A percentile compares a stretch with the other conserved stretches of the same genome.
These are phyloP conservation scores for Phytophthora fragariae DNA, from an alignment of 352 stramenopile genomes.

Conservation along the genomic window DNA sequence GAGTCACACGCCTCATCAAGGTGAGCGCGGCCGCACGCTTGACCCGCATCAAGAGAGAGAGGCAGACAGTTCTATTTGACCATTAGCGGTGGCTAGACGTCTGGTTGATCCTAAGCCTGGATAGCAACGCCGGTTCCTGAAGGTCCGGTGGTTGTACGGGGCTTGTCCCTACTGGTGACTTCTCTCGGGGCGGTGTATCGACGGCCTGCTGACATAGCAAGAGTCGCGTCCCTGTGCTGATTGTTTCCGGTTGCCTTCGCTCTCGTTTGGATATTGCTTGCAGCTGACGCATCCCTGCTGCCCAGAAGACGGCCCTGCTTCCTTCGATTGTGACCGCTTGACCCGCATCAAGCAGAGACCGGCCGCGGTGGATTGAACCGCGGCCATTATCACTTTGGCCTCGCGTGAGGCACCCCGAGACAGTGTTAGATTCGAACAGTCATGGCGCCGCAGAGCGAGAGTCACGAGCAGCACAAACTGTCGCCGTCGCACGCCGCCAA, in stretches of 20 bases:
- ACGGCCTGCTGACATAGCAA: background rate
- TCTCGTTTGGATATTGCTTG: background rate
- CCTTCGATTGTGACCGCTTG: background rate
- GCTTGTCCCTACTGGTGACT: background rate
- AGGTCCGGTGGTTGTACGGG: background rate
- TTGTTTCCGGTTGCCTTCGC: background rate
- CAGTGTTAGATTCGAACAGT: background rate
- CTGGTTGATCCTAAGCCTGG: background rate
- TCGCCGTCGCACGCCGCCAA: slow-evolving; percentile 10
- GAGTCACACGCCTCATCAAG: slow-evolving; percentile 37
- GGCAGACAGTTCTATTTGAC: slow-evolving; percentile 1
- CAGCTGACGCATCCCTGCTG: background rate
- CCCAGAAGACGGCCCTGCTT: too few relatives aligned
- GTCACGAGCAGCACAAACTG: slow-evolving; percentile 9
- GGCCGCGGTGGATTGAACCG: background rate
- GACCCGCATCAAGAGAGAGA: too few relatives aligned
- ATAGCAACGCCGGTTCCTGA: background rate
- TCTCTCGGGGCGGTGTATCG: background rate
- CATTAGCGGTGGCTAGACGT: background rate
- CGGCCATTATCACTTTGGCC: slow-evolving; percentile 33
- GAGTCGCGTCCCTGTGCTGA: background rate
- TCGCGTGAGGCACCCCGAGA: background rate
- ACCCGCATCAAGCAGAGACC: background rate
- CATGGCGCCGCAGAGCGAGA: slow-evolving; percentile 25
- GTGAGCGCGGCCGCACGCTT: slow-evolving; percentile 26